These are phyloP conservation scores for Biscutella auriculata DNA, from an alignment of 441 rosid genomes.

Conservation along the genomic window DNA sequence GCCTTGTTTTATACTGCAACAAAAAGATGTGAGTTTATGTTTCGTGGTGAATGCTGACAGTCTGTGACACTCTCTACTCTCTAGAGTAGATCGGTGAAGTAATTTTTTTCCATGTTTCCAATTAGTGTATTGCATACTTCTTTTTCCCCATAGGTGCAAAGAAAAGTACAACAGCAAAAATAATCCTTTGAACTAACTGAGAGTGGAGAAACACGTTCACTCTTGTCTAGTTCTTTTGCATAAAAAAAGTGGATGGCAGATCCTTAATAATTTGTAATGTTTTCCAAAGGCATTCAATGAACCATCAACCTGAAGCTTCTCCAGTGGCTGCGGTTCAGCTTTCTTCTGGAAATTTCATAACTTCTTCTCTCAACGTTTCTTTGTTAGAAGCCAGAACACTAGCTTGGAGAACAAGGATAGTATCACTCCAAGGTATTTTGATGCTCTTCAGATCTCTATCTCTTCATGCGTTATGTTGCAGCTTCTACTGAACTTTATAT, in stretches of 20 bases:
- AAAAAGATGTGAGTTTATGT: conserved; percentile 10
- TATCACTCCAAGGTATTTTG: conserved; percentile 61
- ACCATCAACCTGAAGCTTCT: conserved; percentile 36
- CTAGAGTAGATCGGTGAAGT: background rate
- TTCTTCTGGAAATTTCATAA: conserved; percentile 48
- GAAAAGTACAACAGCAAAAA: background rate
- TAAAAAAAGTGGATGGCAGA: conserved; percentile 14
- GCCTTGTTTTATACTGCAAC: background rate
- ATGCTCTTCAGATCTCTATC: conserved; percentile 4
- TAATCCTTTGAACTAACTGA: conserved; percentile 3
- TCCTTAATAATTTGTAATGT: conserved; percentile 21
- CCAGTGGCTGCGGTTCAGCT: conserved; percentile 62
- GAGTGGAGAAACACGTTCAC: conserved; percentile 4
- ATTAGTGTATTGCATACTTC: background rate
- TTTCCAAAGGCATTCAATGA: conserved; percentile 36
- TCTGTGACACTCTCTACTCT: background rate
- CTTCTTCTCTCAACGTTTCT: conserved; percentile 52
- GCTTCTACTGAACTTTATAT: conserved; percentile 6
- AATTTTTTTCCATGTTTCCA: background rate
- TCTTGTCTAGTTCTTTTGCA: background rate
- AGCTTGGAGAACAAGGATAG: conserved; percentile 85
- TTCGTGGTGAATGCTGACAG: background rate
- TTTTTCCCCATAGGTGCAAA: conserved; percentile 4
- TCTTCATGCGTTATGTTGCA: conserved; percentile 5
- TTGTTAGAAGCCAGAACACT: conserved; percentile 46